phyloP scores from a whole-genome alignment of 2,329 filamentous ascomycete genomes.

The Coccinonectria pachysandricola region DNA sequence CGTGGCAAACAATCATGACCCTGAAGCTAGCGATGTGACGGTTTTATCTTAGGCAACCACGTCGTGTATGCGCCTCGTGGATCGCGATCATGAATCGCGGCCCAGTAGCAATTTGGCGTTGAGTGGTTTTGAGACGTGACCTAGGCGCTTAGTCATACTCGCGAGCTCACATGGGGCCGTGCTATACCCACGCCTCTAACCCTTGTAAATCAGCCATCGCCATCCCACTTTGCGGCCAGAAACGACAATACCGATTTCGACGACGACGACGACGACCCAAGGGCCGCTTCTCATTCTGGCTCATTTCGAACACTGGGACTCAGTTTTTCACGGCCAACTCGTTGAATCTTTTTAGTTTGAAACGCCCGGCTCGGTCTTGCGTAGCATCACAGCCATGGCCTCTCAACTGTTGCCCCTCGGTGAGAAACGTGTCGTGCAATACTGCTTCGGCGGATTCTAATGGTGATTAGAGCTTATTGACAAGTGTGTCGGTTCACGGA shows the following conservation, averaged over 20 bases:
- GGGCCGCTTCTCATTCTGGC: no score
- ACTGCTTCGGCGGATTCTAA: conserved; percentile 12
- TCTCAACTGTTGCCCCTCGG: conserved; percentile 65
- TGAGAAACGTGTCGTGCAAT: no score
- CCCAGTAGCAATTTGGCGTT: not conserved
- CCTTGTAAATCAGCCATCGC: conserved; percentile 9
- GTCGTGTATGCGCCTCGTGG: conserved; percentile 11
- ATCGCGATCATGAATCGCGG: conserved; percentile 1
- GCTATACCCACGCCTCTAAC: conserved; percentile 12
- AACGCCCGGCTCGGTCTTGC: no score
- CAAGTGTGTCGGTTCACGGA: conserved; percentile 94
- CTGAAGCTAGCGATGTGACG: conserved; percentile 10
- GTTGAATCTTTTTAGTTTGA: no score
- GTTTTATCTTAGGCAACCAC: conserved; percentile 27
- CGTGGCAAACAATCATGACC: conserved; percentile 14
- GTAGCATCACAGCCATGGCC: no score
- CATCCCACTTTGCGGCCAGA: conserved; percentile 22
- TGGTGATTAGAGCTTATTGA: conserved; percentile 75
- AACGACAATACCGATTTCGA: no score
- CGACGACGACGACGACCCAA: no score
- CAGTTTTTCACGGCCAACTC: no score
- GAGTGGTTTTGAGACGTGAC: not conserved
- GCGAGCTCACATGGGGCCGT: conserved; percentile 25
- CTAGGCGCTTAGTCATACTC: conserved; percentile 27
- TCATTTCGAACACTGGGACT: no score